Conservation (phyloP, 305 asterid genomes). For the Plantago lanceolata region DNA sequence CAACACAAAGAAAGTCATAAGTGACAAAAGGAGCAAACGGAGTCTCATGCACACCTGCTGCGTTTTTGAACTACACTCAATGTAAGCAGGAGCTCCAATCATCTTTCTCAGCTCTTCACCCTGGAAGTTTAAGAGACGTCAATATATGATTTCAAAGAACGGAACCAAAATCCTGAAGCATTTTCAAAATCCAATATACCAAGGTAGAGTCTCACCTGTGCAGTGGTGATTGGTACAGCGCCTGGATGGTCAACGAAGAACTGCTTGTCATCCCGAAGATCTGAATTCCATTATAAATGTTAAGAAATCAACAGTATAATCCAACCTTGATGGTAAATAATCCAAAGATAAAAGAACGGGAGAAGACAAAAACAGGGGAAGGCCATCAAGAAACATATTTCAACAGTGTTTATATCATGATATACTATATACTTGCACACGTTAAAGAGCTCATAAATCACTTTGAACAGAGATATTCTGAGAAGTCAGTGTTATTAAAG, state of each 20-base stretch:
- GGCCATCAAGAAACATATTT: background rate
- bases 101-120: conserved; percentile 85
- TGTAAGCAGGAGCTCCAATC: conserved; percentile 75
- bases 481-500: background rate
- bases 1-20: background rate
- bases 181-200: background rate
- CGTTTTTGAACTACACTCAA: conserved; percentile 88
- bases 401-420: no score
- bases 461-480: background rate
- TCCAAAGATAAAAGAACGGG: background rate
- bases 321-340: conserved; percentile 17
- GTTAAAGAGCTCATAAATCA: background rate
- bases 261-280: conserved; percentile 94
- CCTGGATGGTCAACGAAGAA: conserved; percentile 84
- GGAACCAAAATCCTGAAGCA: conserved; percentile 3
- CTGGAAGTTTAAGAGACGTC: conserved; percentile 32
- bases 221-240: conserved; percentile 81
- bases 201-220: conserved; percentile 49
- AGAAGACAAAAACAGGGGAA: background rate
- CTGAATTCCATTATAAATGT: conserved; percentile 30
- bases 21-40: background rate
- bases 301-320: conserved; percentile 15
- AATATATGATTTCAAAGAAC: conserved; percentile 13
- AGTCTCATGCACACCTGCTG: conserved; percentile 53
- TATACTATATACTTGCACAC: no score